Conservation (phyloP, 1,284 basidiomycete species). For the Butyriboletus appendiculatus region DNA sequence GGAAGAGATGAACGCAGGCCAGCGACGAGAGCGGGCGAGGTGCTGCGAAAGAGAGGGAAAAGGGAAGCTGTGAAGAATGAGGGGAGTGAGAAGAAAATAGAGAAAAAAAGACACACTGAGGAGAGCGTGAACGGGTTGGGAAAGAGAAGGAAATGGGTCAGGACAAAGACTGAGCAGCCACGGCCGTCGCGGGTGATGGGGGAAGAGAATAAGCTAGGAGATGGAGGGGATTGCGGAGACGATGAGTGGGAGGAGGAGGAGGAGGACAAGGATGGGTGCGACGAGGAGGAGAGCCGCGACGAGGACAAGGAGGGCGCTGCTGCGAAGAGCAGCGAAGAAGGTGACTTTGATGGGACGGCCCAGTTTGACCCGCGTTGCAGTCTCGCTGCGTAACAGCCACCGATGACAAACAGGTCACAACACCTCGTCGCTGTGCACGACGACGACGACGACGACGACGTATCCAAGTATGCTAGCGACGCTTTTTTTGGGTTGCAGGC, state of each 20-base stretch:
- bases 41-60: neutral
- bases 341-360: neutral
- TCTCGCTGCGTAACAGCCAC: constrained; percentile 20
- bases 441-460: too few species aligned
- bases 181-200: constrained; percentile 1
- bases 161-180: constrained; percentile 2
- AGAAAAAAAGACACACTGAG: neutral
- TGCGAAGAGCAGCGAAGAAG: neutral
- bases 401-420: constrained; percentile 21
- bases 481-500: too few species aligned
- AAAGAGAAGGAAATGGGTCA: constrained; percentile 3
- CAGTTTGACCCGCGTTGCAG: constrained; percentile 14
- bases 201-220: too few species aligned
- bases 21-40: neutral
- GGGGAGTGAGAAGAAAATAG: neutral
- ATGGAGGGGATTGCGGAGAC: neutral
- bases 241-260: neutral
- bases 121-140: neutral
- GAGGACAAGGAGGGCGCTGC: neutral
- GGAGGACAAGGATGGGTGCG: neutral
- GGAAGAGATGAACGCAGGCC: neutral
- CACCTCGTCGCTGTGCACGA: neutral
- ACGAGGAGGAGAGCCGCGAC: neutral
- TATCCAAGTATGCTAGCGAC: too few species aligned
- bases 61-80: neutral